phyloP scores from a whole-genome alignment of 805 yeast species.

The Kazachstania martiniae region DNA sequence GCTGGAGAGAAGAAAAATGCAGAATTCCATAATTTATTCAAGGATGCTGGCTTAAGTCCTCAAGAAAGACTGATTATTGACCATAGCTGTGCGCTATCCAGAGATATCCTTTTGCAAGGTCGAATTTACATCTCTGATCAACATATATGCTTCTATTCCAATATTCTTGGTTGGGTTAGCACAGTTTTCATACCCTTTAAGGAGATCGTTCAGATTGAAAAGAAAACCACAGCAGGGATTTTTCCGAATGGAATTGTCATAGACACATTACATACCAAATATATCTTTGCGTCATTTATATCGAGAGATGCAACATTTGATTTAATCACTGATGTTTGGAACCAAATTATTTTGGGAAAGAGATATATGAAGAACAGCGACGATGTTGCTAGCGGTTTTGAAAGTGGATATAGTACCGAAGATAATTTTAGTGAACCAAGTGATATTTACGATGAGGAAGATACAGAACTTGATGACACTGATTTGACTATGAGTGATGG shows the following conservation, averaged over 20 bases:
- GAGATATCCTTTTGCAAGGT: conserved; percentile 65
- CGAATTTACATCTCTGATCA: conserved; percentile 48
- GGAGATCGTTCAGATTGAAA: conserved; percentile 56
- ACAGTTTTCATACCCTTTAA: conserved; percentile 47
- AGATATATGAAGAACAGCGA: conserved; percentile 33
- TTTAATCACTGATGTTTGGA: conserved; percentile 56
- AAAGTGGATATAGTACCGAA: conserved; percentile 9
- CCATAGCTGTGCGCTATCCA: conserved; percentile 58
- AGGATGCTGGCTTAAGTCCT: conserved; percentile 33
- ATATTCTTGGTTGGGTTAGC: conserved; percentile 61
- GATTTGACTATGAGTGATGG: conserved; percentile 22
- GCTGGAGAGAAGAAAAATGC: conserved; percentile 44
- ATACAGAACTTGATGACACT: conserved; percentile 15
- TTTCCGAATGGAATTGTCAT: conserved; percentile 63
- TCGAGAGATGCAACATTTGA: conserved; percentile 47
- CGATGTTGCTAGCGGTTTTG: conserved; percentile 20
- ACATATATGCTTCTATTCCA: conserved; percentile 54
- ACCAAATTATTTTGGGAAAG: conserved; percentile 47
- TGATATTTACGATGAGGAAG: conserved; percentile 26
- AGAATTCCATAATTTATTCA: conserved; percentile 51
- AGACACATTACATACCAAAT: conserved; percentile 52
- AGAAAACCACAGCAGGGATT: conserved; percentile 55
- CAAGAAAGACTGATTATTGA: conserved; percentile 47
- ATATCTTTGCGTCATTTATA: conserved; percentile 56
- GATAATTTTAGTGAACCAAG: conserved; percentile 8